phyloP scores from a whole-genome alignment of 257 asterid genomes.

The Petunia secreta region DNA sequence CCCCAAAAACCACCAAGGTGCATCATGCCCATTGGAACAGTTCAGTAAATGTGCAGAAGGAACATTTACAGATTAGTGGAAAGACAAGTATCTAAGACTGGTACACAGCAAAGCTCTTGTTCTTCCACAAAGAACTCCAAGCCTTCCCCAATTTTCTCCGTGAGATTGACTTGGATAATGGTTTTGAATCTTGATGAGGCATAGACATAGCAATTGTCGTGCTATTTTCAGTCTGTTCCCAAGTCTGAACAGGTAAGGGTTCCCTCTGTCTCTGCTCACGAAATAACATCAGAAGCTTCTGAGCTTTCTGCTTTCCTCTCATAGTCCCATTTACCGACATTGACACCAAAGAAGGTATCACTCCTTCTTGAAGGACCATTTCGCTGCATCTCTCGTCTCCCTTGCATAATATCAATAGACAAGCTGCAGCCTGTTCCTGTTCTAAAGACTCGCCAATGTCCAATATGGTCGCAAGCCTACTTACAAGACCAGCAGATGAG shows the following conservation, averaged over 20 bases:
- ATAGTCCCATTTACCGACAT: slow-evolving; percentile 87
- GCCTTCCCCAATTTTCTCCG: slow-evolving; percentile 67
- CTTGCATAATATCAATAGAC: slow-evolving; percentile 74
- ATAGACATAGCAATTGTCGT: slow-evolving; percentile 25
- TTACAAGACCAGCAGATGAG: slow-evolving; percentile 54
- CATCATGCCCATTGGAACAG: too few species aligned
- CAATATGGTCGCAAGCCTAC: slow-evolving; percentile 62
- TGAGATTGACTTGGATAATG: slow-evolving; percentile 70
- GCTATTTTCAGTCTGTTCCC: slow-evolving; percentile 36
- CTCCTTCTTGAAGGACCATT: slow-evolving; percentile 97
- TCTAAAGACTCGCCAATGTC: slow-evolving; percentile 79
- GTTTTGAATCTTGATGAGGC: slow-evolving; percentile 47
- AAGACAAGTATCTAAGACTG: slow-evolving; percentile 45
- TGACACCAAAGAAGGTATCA: slow-evolving; percentile 84
- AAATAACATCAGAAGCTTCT: slow-evolving; percentile 90
- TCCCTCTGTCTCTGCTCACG: slow-evolving; percentile 93
- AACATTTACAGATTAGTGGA: slow-evolving; percentile 32
- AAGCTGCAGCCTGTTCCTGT: slow-evolving; percentile 93
- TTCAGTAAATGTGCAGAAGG: too few species aligned
- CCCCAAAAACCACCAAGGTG: too few species aligned
- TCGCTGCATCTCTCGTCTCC: slow-evolving; percentile 83
- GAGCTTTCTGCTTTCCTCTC: slow-evolving; percentile 96
- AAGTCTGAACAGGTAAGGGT: slow-evolving; percentile 46
- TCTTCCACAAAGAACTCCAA: slow-evolving; percentile 73
- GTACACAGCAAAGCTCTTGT: slow-evolving; percentile 67